Conservation (phyloP, 768 basidiomycete species). For the Tylopilus plumbeoviolaceoides region DNA sequence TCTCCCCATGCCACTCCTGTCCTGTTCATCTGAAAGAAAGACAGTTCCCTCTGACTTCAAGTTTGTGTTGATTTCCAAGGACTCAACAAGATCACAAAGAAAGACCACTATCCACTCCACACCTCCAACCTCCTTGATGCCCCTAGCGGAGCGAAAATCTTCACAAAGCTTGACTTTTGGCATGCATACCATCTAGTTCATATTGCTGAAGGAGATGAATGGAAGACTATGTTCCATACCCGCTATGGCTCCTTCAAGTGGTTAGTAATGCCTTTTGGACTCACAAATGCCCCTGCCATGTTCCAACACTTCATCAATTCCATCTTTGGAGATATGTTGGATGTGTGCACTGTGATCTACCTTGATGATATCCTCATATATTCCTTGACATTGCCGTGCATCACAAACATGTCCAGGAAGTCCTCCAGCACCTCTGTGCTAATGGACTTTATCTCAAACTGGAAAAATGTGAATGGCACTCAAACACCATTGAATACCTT, state of each 20-base stretch:
- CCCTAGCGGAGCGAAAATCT: background rate
- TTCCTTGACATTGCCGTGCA: background rate
- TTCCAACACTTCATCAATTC: background rate
- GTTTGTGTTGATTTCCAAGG: background rate
- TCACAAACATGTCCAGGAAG: background rate
- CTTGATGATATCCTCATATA: background rate
- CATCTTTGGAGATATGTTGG: background rate
- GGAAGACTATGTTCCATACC: background rate
- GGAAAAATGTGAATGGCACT: background rate
- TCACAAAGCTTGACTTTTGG: too few species aligned
- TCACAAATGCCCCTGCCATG: background rate
- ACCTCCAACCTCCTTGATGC: background rate
- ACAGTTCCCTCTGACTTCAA: background rate
- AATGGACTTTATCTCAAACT: background rate
- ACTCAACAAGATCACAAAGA: background rate
- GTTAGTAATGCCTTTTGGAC: background rate
- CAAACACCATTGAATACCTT: background rate
- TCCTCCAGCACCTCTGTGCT: background rate
- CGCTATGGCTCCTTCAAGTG: background rate
- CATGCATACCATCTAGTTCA: too few species aligned
- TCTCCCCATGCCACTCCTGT: background rate
- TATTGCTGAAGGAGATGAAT: background rate
- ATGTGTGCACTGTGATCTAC: background rate
- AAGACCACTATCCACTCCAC: background rate
- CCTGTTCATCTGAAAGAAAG: background rate